Conservation (phyloP, 2,329 filamentous ascomycete species). For the Epichloe brachyelytri region DNA sequence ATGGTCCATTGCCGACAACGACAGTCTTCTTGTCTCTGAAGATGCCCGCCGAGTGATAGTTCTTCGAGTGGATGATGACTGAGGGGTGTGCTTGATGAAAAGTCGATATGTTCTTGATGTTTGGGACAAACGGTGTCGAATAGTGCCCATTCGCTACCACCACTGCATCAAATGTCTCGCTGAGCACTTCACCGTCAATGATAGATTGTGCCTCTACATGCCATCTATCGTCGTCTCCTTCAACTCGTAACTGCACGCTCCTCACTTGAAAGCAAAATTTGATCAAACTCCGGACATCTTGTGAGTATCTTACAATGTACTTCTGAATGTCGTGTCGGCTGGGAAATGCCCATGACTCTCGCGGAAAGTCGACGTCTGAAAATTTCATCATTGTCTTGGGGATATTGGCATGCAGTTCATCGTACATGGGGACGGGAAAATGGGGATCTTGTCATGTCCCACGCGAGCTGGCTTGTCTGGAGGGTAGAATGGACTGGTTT, state of each 20-base stretch:
- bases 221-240: slow-evolving; percentile 41
- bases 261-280: slow-evolving; percentile 58
- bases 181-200: slow-evolving; percentile 23
- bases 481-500: slow-evolving; percentile 50
- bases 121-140: slow-evolving; percentile 53
- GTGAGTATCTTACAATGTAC: slow-evolving; percentile 62
- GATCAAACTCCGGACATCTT: slow-evolving; percentile 54
- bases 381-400: slow-evolving; percentile 71
- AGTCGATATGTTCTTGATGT: slow-evolving; percentile 42
- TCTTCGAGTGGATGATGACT: slow-evolving; percentile 62
- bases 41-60: slow-evolving; percentile 53
- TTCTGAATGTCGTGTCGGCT: slow-evolving; percentile 54
- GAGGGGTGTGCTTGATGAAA: slow-evolving; percentile 49
- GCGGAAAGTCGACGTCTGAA: slow-evolving; percentile 54
- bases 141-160: slow-evolving; percentile 69
- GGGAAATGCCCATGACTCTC: slow-evolving; percentile 59
- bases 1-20: slow-evolving; percentile 74
- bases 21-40: slow-evolving; percentile 63
- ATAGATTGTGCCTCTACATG: slow-evolving; percentile 41
- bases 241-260: slow-evolving; percentile 31
- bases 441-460: slow-evolving; percentile 27
- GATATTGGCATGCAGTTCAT: slow-evolving; percentile 75
- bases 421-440: slow-evolving; percentile 76
- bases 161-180: slow-evolving; percentile 56
- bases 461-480: slow-evolving; percentile 50